Evolutionary conservation across 768 basidiomycete genomes (phyloP).

Genomic region (Kwoniella dejecticola): DNA sequence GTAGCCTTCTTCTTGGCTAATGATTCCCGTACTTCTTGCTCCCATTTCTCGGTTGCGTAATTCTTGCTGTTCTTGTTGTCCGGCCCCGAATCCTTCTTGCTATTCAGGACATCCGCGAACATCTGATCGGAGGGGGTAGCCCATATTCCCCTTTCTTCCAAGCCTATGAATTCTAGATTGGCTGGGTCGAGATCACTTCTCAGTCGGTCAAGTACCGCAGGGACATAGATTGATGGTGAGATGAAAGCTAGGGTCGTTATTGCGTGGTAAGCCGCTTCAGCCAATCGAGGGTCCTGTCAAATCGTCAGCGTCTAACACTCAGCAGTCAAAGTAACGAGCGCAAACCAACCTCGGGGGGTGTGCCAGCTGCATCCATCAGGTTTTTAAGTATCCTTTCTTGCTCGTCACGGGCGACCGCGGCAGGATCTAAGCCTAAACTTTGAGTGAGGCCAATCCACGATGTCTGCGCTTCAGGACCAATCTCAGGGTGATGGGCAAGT

Average conservation of each 20-base stretch:
- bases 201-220: constrained; percentile 70
- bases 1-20: constrained; percentile 77
- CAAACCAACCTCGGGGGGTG: constrained; percentile 37
- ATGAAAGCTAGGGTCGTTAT: constrained; percentile 78
- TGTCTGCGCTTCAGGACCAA: constrained; percentile 60
- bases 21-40: constrained; percentile 83
- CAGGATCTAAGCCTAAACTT: constrained; percentile 69
- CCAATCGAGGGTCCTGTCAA: constrained; percentile 39
- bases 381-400: constrained; percentile 37
- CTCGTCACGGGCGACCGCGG: constrained; percentile 59
- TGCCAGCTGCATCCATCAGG: constrained; percentile 32
- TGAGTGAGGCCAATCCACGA: constrained; percentile 84
- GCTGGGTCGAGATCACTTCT: constrained; percentile 66
- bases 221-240: constrained; percentile 68
- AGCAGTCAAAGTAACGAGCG: neutral
- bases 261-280: constrained; percentile 69
- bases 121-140: constrained; percentile 76
- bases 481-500: constrained; percentile 69
- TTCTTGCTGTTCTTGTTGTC: constrained; percentile 74
- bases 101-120: constrained; percentile 74
- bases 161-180: constrained; percentile 66
- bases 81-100: constrained; percentile 61
- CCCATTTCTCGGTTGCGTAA: constrained; percentile 90
- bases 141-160: constrained; percentile 81
- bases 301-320: constrained; percentile 11